Percentiles rank a stretch among this genome's conserved stretches.
These are phyloP conservation scores for Globisporangium cylindrosporum DNA, from an alignment of 352 stramenopile species.

Conservation along the genomic window DNA sequence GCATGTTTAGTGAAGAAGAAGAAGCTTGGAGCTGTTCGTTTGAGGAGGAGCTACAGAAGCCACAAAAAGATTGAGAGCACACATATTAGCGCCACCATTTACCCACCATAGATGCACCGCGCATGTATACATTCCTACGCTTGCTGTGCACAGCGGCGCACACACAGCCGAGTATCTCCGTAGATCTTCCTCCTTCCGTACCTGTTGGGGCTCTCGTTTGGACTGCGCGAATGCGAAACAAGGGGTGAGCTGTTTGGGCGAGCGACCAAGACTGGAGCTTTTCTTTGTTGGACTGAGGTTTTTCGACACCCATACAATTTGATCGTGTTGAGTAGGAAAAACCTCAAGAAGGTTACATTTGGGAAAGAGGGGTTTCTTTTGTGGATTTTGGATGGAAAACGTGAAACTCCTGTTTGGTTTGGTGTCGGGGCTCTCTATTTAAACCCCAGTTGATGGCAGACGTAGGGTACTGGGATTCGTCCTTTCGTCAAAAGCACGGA, in stretches of 20 bases:
- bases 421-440: neutral
- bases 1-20: constrained; percentile 18
- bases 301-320: neutral
- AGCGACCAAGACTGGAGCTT: neutral
- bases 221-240: neutral
- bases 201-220: neutral
- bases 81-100: neutral
- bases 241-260: neutral
- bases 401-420: neutral
- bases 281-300: constrained; percentile 2
- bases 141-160: neutral
- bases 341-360: neutral
- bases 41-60: neutral
- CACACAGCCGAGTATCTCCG: neutral
- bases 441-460: neutral
- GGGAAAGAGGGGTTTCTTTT: neutral
- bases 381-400: neutral
- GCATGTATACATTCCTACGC: neutral
- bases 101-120: neutral
- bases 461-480: neutral
- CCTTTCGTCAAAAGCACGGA: no score
- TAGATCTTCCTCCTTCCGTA: neutral
- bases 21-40: neutral
- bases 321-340: neutral
- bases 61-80: neutral